phyloP scores from a whole-genome alignment of 257 asterid genomes.

The Primulina huaijiensis region DNA sequence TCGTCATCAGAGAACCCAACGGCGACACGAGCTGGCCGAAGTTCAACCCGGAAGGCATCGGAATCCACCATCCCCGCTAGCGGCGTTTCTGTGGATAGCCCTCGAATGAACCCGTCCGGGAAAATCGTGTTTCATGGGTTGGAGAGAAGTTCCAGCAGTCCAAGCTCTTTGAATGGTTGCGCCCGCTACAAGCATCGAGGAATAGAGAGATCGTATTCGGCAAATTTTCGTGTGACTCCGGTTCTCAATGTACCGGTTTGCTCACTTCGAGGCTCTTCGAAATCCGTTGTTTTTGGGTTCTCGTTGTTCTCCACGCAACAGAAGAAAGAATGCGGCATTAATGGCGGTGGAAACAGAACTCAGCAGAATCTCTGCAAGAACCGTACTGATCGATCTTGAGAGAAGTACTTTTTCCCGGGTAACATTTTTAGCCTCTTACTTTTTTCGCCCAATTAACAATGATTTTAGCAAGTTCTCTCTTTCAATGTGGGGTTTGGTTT shows the following conservation, averaged over 20 bases:
- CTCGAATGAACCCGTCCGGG: slow-evolving; percentile 36
- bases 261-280: slow-evolving; percentile 27
- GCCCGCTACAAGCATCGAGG: slow-evolving; percentile 27
- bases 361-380: slow-evolving; percentile 24
- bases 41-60: slow-evolving; percentile 6
- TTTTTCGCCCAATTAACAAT: slow-evolving; percentile 25
- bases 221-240: slow-evolving; percentile 34
- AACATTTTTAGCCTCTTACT: background rate
- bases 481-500: too few species aligned
- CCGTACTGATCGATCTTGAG: slow-evolving; percentile 29
- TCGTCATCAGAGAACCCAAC: background rate
- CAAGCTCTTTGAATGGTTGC: slow-evolving; percentile 30
- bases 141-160: slow-evolving; percentile 40
- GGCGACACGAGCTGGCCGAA: slow-evolving; percentile 15
- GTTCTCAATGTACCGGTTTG: slow-evolving; percentile 40
- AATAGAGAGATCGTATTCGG: slow-evolving; percentile 38
- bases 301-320: slow-evolving; percentile 25
- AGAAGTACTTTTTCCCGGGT: slow-evolving; percentile 7
- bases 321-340: slow-evolving; percentile 19
- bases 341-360: slow-evolving; percentile 17
- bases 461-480: slow-evolving; percentile 13
- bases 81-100: slow-evolving; percentile 27
- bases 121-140: slow-evolving; percentile 36
- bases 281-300: slow-evolving; percentile 22
- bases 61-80: background rate